A percentile compares a stretch with the other conserved stretches of the same genome.
phyloP scores from a whole-genome alignment of 768 basidiomycete genomes.

The Cubamyces lactineus region DNA sequence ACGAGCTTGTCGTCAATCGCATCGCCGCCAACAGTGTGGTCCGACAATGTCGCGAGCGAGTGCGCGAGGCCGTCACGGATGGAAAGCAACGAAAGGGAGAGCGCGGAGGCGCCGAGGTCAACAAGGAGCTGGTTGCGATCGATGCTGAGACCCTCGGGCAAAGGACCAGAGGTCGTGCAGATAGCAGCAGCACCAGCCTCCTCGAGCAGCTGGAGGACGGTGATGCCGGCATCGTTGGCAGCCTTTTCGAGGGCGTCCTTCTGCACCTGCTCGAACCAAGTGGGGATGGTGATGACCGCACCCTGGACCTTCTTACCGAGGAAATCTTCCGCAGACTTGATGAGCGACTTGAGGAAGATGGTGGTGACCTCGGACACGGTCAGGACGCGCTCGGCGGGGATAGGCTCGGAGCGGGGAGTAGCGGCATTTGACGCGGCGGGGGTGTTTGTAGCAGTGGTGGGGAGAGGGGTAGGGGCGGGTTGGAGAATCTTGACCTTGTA shows the following conservation, averaged over 20 bases:
- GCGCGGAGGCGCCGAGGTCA: conserved; percentile 78
- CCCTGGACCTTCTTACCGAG: conserved; percentile 78
- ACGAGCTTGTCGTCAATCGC: conserved; percentile 82
- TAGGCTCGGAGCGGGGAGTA: conserved; percentile 76
- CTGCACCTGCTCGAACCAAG: conserved; percentile 72
- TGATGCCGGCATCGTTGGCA: conserved; percentile 78
- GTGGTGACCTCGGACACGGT: conserved; percentile 83
- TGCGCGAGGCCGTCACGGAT: conserved; percentile 76
- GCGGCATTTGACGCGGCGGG: conserved; percentile 69
- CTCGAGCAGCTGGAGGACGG: conserved; percentile 84
- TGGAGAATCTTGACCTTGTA: conserved; percentile 84
- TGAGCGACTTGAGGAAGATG: conserved; percentile 82
- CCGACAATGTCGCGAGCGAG: conserved; percentile 55
- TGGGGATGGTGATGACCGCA: conserved; percentile 83
- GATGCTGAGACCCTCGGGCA: conserved; percentile 43
- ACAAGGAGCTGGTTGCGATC: conserved; percentile 84
- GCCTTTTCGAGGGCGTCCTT: conserved; percentile 72
- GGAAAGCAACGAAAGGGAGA: conserved; percentile 70
- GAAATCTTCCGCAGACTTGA: conserved; percentile 89
- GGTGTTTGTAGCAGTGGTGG: conserved; percentile 52
- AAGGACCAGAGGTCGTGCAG: conserved; percentile 52
- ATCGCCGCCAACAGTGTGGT: conserved; percentile 60
- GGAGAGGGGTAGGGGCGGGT: conserved; percentile 72
- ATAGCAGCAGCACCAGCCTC: conserved; percentile 80
- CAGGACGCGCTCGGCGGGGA: conserved; percentile 66